These are phyloP conservation scores for Mortierella sp. DNA, from an alignment of 371 early-diverging fungal genomes.

Conservation along the genomic window DNA sequence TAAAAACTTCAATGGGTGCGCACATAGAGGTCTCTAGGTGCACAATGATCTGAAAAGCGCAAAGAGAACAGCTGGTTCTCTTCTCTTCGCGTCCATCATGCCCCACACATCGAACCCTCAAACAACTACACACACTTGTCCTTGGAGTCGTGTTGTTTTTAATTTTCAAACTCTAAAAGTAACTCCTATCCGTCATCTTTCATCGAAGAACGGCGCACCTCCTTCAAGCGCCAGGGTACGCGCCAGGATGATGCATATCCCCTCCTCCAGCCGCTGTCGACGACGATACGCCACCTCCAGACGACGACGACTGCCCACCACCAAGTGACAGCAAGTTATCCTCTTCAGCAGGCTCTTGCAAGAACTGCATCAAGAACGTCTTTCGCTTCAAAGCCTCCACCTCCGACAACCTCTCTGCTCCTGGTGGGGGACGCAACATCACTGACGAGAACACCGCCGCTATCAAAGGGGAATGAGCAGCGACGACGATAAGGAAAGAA, in stretches of 20 bases:
- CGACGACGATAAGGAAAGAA: background rate
- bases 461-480: background rate
- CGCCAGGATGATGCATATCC: slow-evolving; percentile 6
- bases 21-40: too few relatives aligned
- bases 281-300: background rate
- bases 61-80: too few relatives aligned
- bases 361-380: slow-evolving; percentile 53
- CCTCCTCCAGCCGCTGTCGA: background rate
- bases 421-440: slow-evolving; percentile 54
- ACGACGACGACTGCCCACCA: background rate
- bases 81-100: too few relatives aligned
- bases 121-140: too few relatives aligned
- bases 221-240: background rate
- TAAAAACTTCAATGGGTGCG: too few relatives aligned
- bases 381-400: slow-evolving; percentile 44
- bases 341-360: slow-evolving; percentile 52
- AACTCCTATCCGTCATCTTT: background rate
- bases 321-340: slow-evolving; percentile 17
- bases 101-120: too few relatives aligned
- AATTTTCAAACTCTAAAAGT: background rate
- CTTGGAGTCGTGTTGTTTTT: too few relatives aligned
- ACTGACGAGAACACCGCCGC: slow-evolving; percentile 49
- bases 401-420: slow-evolving; percentile 49
- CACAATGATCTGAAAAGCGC: too few relatives aligned
- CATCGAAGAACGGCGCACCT: too few relatives aligned